Base-by-base conservation (phyloP, 495 filamentous ascomycete genomes). In the Xylaria bambusicola region DNA sequence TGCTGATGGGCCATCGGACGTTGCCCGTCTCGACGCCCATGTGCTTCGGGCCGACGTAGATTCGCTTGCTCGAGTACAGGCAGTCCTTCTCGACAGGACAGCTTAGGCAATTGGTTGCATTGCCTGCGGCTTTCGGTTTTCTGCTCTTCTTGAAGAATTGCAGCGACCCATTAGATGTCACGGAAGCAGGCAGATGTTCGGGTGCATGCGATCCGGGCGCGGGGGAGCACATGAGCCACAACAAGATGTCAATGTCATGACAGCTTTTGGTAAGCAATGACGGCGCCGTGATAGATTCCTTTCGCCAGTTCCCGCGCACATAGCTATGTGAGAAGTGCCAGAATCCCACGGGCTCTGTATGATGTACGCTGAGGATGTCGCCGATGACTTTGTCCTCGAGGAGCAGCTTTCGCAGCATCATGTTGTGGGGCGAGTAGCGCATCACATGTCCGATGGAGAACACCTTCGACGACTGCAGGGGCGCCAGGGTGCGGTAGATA, bases 321-420 rank as follows among this genome's bases (percentile, higher is more conserved):
- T 97, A 98, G 64, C 86, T 90, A 74, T 98, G 94, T 1, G 88
- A 77, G 68, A 97, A 98, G 72, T 98, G 94, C 91, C 91, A 98
- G 84, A 88, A 95, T 2, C 94, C 94, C 0, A 98, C 88, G 0
- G 94, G 94, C 71, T 98, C 95, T 1, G 88, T 91, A 68, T 98
- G 94, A 60, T 93, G 90, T 35, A 98, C 77, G 12, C 87, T 91
- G 20, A 96, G 73, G 8, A 96, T 77, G 27, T 97, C 92, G n/a
- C 94, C 94, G 66, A 98, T 86, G 15, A 83, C 82, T 12, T 78
- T 76, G 13, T 93, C 85, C 60, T 86, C 77, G 3, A 91, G 78
- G 3, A 97, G 77, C 2, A 98, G 78, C 61, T 87, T 85, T 52
- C 91, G 84, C 8, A 98, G 81, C 26, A 91, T 71, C 64, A 90